Base-by-base conservation (phyloP, 768 basidiomycete species). In the Coprinopsis cinerea region DNA sequence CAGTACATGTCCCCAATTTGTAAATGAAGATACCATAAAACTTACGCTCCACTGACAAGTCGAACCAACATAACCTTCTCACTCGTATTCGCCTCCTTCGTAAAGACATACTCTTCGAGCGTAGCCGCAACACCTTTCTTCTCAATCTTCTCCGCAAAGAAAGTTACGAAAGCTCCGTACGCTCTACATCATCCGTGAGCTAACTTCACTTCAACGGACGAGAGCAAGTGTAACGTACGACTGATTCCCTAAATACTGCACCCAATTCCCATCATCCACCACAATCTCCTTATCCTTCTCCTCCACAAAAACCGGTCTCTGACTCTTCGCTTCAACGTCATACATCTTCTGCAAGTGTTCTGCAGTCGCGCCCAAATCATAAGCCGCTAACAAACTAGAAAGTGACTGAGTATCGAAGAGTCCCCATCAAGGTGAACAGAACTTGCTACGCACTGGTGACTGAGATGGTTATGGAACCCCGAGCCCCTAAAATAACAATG, bases 391-490 rank as follows among this genome's bases (percentile, higher is more conserved):
- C 9, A 81, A 47, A 53, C 79, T 82, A 22, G n/a, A 24, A 43
- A 15, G 25, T 26, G 41, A 1, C 15, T n/a, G 20, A 44, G 32
- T 11, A 30, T 5, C 43, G 2, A 18, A 11, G n/a, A 26, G 18
- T 32, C 18, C 32, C n/a, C 44, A 30, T 18, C 15, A 28, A 48
- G 34, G 15, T 18, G 22, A 36, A 30, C 15, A 20, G 17, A 54
- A n/a, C 35, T 26, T 34, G 9, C 26, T n/a, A 56, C 75, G 61
- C 44, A 81, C 80, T 82, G 80, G 55, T 83, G 80, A 54, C 73
- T 75, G 13, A 79, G 60, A 59, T 83, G 81, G 58, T 81, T 81
- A 55, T 83, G 79, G 24, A 81, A 67, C 2, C 66, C 63, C 2
- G 57, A 30, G 15, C 59, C 44, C 10, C 68, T 61, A 55, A 71